These are phyloP conservation scores for Diutina ranongensis DNA, from an alignment of 1,139 yeast species.

Conservation along the genomic window DNA sequence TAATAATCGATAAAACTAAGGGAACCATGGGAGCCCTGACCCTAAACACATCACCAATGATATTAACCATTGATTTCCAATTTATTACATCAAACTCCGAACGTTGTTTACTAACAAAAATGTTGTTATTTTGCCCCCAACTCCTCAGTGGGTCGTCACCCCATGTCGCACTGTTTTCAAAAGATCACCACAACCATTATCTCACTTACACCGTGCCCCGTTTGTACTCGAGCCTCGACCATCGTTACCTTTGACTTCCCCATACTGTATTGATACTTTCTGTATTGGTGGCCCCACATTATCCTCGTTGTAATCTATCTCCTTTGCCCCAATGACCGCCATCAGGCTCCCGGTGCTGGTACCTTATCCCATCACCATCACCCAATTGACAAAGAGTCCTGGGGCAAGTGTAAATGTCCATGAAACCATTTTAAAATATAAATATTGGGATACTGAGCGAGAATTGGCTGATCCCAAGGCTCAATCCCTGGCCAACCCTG, in stretches of 20 bases:
- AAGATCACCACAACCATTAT: background rate
- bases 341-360: constrained; percentile 42
- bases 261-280: no score
- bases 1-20: no score
- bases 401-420: constrained; percentile 43
- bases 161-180: background rate
- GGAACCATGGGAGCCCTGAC: no score
- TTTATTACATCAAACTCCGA: no score
- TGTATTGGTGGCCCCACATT: no score
- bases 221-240: background rate
- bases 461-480: constrained; percentile 18
- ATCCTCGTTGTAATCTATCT: no score
- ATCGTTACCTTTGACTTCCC: no score
- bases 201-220: background rate
- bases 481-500: constrained; percentile 22
- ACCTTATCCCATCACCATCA: constrained; percentile 59
- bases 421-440: constrained; percentile 46
- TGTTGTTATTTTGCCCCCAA: no score
- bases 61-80: no score
- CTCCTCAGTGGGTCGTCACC: background rate
- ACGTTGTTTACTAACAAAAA: no score
- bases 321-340: constrained; percentile 15
- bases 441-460: constrained; percentile 58
- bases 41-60: no score
- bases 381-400: constrained; percentile 32